Base-by-base conservation (phyloP, 2,329 filamentous ascomycete genomes). In the Sarocladium kiliense region DNA sequence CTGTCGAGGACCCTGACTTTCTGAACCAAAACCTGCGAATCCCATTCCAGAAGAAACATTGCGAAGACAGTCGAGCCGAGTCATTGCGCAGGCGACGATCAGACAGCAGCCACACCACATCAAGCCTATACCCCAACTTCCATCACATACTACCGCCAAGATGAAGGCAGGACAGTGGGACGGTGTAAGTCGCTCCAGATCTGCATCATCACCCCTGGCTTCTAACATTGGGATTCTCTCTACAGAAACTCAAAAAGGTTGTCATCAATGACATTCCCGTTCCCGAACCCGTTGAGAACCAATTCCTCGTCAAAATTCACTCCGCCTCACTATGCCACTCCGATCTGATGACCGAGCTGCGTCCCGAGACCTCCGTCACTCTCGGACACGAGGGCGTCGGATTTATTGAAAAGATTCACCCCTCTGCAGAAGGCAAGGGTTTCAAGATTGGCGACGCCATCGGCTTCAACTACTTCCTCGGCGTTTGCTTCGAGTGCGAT, bases 331-430 rank as follows among this genome's bases (percentile, higher is more conserved):
- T 71, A 34, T 71, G 68, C 57, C 68, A 71, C 59, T 65, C 60
- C 34, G 68, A 64, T 44, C 58, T 67, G 1, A 58, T 63, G 58
- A 60, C 60, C 25, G 62, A 63, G n/a, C 61, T 64, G 12, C 57
- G 58, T n/a, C 57, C 57, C 53, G 61, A 64, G 27, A 36, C 55
- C 14, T 60, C 60, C 11, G 59, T 63, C 11, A 60, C 60, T 37
- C 60, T 76, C 5, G 74, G 75, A 3, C 76, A 78, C 58, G 76
- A 78, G 64, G 76, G 74, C 16, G 72, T 75, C 21, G 75, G 74
- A 1, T 62, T 72, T 55, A 70, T 77, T 49, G 69, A 71, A 14
- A 62, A 65, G 7, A 65, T 77, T 5, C 64, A 70, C 54, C 64
- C 68, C 1, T 65, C 63, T 2, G 66, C 70, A 3, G 64, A 67